Evolutionary conservation across 2,329 filamentous ascomycete genomes (phyloP).

Genomic region (Aspergillus fischeri): DNA sequence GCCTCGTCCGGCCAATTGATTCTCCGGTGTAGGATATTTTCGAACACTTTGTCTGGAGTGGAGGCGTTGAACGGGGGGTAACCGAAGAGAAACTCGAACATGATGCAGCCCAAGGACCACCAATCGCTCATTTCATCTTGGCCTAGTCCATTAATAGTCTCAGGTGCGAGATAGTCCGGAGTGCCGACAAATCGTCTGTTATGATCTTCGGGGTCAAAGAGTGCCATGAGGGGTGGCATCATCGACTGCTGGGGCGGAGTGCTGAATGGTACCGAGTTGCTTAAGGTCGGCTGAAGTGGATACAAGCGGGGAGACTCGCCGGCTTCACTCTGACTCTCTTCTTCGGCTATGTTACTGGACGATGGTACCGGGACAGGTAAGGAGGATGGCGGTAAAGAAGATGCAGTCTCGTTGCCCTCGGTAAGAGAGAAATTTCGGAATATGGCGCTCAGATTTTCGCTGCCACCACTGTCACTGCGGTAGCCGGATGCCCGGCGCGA

Average conservation of each 20-base stretch:
- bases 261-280: constrained; percentile 41
- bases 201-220: constrained; percentile 93
- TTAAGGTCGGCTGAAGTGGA: constrained; percentile 58
- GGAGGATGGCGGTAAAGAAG: constrained; percentile 31
- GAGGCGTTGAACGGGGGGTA: constrained; percentile 88
- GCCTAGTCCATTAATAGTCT: constrained; percentile 90
- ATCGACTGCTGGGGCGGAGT: constrained; percentile 60
- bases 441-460: constrained; percentile 78
- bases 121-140: constrained; percentile 99
- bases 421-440: constrained; percentile 73
- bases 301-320: constrained; percentile 74
- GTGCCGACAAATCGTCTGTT: constrained; percentile 93
- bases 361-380: constrained; percentile 29
- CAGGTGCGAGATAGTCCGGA: constrained; percentile 92
- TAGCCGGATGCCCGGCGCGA: constrained; percentile 69
- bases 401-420: constrained; percentile 51
- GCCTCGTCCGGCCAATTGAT: constrained; percentile 90
- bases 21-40: constrained; percentile 84
- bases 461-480: constrained; percentile 88
- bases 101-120: constrained; percentile 98
- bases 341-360: constrained; percentile 60
- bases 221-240: constrained; percentile 87
- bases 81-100: constrained; percentile 94
- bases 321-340: constrained; percentile 66
- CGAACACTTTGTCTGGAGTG: constrained; percentile 90